Base-by-base conservation (phyloP, 2,329 filamentous ascomycete genomes). In the Xylaria sp. region DNA sequence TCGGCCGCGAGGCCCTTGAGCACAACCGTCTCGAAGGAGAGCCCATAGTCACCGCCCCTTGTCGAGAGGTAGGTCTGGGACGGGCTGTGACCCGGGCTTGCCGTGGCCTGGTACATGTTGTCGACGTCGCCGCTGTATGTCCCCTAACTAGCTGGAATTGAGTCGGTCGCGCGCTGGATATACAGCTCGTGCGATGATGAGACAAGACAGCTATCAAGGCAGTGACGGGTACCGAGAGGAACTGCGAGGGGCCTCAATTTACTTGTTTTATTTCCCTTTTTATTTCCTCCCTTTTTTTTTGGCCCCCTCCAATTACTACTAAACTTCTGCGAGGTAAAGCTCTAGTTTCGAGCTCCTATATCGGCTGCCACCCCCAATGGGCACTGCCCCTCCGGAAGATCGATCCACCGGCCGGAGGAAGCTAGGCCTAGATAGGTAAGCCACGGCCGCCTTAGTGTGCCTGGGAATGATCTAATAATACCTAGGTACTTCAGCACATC, bases 1-100 rank as follows among this genome's bases (percentile, higher is more conserved):
- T 98, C 94, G 55, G 88, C 86, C 68, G 94, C 94, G 66, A 97
- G 89, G 54, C 94, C 94, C 81, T 97, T 97, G 73, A 97, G 86
- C 50, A 97, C 94, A 56, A 94, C 94, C 63, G 94, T 90, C 82
- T 98, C 94, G 80, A 98, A 97, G 62, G 93, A 94, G 75, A 97
- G 87, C 92, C 69, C 71, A 58, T 72, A 72, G 54, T 72, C 71
- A 1, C 44, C 71, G 9, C 71, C 71, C 37, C 71, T 65, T 4
- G 71, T 72, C 2, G 71, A 72, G 15, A 72, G 66, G 39, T 72
- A 72, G 54, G 66, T 67, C 50, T 72, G 71, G 1, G 71, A 71
- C 20, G 66, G 28, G 6, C 69, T 69, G 44, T 72, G 71, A 12
- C 50, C 51, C 48, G 23, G 18, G 60, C 63, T 62, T 32, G 71